phyloP scores from a whole-genome alignment of 1,139 yeast species.

The Blastobotrys elegans region DNA sequence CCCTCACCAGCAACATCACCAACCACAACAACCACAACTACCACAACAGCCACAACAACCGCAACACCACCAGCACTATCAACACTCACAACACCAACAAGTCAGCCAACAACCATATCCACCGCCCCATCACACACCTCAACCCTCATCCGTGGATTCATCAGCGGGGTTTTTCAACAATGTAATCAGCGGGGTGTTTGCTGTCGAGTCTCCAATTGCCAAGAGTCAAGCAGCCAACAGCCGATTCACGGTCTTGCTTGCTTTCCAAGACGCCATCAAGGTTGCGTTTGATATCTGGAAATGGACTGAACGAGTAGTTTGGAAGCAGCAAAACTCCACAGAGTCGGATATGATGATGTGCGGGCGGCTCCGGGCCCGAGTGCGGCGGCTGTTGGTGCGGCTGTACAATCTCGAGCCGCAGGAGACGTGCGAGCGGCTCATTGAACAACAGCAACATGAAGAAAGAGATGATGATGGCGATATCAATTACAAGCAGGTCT shows the following conservation, averaged over 20 bases:
- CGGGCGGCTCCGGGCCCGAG: conserved; percentile 63
- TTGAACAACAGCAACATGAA: conserved; percentile 40
- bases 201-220: conserved; percentile 63
- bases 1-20: background rate
- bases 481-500: conserved; percentile 24
- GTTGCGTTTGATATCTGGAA: conserved; percentile 63
- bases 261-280: conserved; percentile 58
- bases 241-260: conserved; percentile 50
- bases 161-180: conserved; percentile 51
- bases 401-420: conserved; percentile 65
- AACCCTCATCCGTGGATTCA: background rate
- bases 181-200: conserved; percentile 83
- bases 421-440: conserved; percentile 65
- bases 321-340: background rate
- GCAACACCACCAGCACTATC: background rate
- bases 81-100: background rate
- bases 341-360: conserved; percentile 57
- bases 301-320: conserved; percentile 56
- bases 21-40: background rate
- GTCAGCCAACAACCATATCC: background rate
- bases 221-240: conserved; percentile 48
- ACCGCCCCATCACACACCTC: background rate
- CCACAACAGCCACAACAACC: background rate
- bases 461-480: conserved; percentile 20
- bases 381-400: conserved; percentile 65